phyloP scores from a whole-genome alignment of 2,329 filamentous ascomycete species.

The Chaetomiaceae sp. region DNA sequence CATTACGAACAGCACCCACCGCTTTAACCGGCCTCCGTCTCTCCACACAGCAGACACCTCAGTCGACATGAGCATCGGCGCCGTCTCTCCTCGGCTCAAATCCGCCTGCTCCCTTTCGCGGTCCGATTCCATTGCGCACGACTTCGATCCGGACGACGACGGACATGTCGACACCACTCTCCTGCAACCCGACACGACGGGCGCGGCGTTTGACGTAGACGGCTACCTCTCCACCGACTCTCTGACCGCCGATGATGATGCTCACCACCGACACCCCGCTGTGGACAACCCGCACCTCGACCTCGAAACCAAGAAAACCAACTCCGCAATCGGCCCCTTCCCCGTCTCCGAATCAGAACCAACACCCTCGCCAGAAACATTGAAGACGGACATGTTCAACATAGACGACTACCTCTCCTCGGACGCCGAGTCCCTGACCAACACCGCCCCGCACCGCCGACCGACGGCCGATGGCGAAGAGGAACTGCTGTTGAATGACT shows the following conservation, averaged over 20 bases:
- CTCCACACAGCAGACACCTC: conserved; percentile 44
- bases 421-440: conserved; percentile 35
- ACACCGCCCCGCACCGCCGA: conserved; percentile 10
- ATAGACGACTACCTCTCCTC: conserved; percentile 39
- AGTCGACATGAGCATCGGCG: conserved; percentile 34
- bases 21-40: conserved; percentile 41
- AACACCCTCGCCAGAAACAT: conserved; percentile 3
- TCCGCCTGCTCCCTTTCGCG: conserved; percentile 16
- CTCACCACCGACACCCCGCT: not conserved
- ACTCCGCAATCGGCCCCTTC: not conserved
- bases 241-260: too few species aligned
- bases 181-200: not conserved
- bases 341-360: not conserved
- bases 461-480: conserved; percentile 34
- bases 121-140: conserved; percentile 10
- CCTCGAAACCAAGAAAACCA: too few species aligned
- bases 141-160: not conserved
- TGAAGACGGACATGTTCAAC: conserved; percentile 28
- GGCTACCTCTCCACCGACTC: not conserved
- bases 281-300: too few species aligned
- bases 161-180: not conserved
- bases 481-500: conserved; percentile 35
- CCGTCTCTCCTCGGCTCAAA: conserved; percentile 8
- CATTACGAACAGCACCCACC: conserved; percentile 37
- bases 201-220: not conserved